A percentile compares a stretch with the other conserved stretches of the same genome.
phyloP scores from a whole-genome alignment of 73 alveolate genomes.

The Strombidium stylifer region DNA sequence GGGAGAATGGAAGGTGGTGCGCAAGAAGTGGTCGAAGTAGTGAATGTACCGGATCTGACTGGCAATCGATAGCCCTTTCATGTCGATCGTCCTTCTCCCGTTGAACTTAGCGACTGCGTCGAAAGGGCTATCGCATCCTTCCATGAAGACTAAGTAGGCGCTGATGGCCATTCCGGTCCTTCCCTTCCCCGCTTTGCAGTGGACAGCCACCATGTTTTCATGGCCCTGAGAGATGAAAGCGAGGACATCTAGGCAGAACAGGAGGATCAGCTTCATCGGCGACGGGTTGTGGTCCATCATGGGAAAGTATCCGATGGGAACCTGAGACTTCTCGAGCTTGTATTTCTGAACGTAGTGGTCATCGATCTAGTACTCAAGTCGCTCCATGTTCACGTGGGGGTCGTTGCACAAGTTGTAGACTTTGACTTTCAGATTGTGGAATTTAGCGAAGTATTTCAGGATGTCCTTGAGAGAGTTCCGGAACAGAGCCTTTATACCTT shows the following conservation, averaged over 20 bases:
- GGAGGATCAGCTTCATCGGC: constrained; percentile 54
- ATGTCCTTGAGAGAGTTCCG: constrained; percentile 76
- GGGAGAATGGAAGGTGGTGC: background rate
- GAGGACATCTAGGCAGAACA: constrained; percentile 67
- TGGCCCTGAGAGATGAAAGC: constrained; percentile 56
- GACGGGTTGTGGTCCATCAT: constrained; percentile 65
- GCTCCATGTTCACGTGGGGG: background rate
- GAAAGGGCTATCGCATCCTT: constrained; percentile 55
- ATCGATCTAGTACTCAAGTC: no score
- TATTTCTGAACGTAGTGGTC: no score
- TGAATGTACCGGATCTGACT: constrained; percentile 18
- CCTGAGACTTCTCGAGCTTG: background rate
- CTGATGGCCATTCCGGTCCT: constrained; percentile 84
- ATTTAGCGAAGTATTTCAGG: constrained; percentile 68
- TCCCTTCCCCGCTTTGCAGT: constrained; percentile 94
- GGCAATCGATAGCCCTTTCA: constrained; percentile 10
- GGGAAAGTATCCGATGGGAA: constrained; percentile 42
- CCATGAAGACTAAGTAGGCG: constrained; percentile 66
- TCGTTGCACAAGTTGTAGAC: constrained; percentile 87
- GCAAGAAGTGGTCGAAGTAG: constrained; percentile 15
- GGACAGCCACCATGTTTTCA: constrained; percentile 65
- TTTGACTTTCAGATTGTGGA: constrained; percentile 76
- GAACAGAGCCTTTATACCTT: constrained; percentile 72
- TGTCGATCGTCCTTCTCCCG: constrained; percentile 52
- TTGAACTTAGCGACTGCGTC: constrained; percentile 81